Base-by-base conservation (phyloP, 768 basidiomycete genomes). In the Leucocoprinus birnbaumii region DNA sequence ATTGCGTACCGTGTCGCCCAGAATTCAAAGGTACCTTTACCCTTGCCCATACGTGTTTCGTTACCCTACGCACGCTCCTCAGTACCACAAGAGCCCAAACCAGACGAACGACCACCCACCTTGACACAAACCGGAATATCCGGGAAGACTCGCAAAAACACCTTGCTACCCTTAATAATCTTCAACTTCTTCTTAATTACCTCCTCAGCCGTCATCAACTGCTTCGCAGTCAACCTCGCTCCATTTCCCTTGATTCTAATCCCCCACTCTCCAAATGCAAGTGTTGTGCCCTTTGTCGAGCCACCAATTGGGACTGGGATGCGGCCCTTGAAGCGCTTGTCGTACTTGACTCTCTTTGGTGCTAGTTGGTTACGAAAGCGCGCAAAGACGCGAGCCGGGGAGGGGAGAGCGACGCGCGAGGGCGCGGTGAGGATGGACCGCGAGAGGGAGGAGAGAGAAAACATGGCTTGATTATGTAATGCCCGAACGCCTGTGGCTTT, bases 31-130 rank as follows among this genome's bases (percentile, higher is more conserved):
- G 89, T 84, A 44, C 97, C 97, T 70, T 99, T 99, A 56, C 97
- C 97, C 73, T 98, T 98, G 48, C 97, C 97, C 97, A 98, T 98
- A 79, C 97, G 89, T 4, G 94, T 95, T 71, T 98, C 95, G 63
- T 97, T 98, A 51, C 97, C 96, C 91, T 94, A 55, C 21, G 26
- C 13, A n/a, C 16, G n/a, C 38, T 38, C 16, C 38, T 38, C 10
- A 45, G 21, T n/a, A n/a, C 44, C 21, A n/a, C 5, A n/a, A 16
- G 48, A 51, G 13, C 46, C 46, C 40, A 9, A 34, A 31, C 44
- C 1, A 13, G 14, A 44, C 25, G 47, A 14, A 35, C 9, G 11
- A 5, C 38, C 7, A 63, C 77, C 42, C 56, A 91, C 93, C 83
- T 99, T 98, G 52, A 98, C 86, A 75, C 95, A 97, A 57, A 99